These are phyloP conservation scores for Ustilago curta DNA, from an alignment of 1,284 basidiomycete species.

Conservation along the genomic window DNA sequence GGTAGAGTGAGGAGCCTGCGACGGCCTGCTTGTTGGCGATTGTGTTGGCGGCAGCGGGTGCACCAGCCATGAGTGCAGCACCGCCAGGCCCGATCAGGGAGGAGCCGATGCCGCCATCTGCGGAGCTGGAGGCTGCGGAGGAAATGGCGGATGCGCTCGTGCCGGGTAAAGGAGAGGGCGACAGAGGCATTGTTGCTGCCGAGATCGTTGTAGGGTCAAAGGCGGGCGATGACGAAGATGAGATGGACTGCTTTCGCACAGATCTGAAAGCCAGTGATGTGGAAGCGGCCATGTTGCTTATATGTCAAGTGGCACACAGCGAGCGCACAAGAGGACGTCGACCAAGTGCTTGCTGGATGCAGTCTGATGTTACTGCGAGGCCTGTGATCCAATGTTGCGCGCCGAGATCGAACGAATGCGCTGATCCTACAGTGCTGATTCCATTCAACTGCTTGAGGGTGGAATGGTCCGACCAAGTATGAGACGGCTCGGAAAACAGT, in stretches of 20 bases:
- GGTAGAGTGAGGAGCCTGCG: constrained; percentile 69
- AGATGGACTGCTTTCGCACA: constrained; percentile 48
- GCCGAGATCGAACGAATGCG: too few species aligned
- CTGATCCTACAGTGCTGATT: too few species aligned
- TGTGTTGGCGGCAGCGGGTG: constrained; percentile 62
- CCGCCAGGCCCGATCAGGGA: constrained; percentile 57
- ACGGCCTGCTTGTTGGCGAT: constrained; percentile 63
- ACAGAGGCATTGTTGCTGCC: constrained; percentile 34
- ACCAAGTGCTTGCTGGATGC: constrained; percentile 3
- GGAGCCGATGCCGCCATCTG: constrained; percentile 59
- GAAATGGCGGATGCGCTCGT: constrained; percentile 21
- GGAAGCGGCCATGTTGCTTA: constrained; percentile 40
- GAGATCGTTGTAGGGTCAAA: constrained; percentile 40
- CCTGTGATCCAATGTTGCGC: too few species aligned
- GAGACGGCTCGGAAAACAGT: background rate
- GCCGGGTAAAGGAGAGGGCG: constrained; percentile 33
- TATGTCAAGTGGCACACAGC: background rate
- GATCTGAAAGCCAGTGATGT: constrained; percentile 47
- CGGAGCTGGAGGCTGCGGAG: constrained; percentile 32
- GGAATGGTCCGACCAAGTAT: background rate
- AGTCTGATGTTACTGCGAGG: background rate
- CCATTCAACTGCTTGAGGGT: too few species aligned
- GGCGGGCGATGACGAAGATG: constrained; percentile 29
- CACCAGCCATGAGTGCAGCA: constrained; percentile 53
- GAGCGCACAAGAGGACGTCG: constrained; percentile 7